Conservation (phyloP, 2,329 filamentous ascomycete genomes). For the Neofusicoccum parvum region DNA sequence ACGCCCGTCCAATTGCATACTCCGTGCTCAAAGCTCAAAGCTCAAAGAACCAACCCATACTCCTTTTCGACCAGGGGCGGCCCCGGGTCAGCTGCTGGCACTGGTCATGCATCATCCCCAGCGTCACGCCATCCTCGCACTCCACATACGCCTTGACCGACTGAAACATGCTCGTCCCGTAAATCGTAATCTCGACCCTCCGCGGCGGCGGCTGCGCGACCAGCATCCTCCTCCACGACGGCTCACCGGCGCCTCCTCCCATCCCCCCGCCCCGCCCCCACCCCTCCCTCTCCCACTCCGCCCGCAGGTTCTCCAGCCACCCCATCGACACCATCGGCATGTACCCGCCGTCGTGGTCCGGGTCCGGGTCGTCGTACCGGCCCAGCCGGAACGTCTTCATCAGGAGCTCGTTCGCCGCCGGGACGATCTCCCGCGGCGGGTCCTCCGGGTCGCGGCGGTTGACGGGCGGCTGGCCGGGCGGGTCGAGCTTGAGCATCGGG, state of each 20-base stretch:
- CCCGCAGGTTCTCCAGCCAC: background rate
- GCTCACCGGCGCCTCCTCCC: background rate
- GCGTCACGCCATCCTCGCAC: conserved; percentile 11
- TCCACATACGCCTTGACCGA: conserved; percentile 8
- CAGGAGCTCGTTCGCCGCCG: conserved; percentile 2
- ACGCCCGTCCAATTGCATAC: no score
- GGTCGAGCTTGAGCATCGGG: background rate
- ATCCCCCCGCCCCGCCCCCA: background rate
- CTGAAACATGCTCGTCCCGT: background rate
- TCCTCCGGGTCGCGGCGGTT: background rate
- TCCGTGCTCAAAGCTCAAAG: background rate
- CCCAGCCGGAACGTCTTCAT: conserved; percentile 7
- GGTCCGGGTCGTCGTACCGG: conserved; percentile 10
- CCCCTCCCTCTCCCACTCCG: background rate
- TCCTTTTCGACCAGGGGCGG: background rate
- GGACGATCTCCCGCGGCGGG: background rate
- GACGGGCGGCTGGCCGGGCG: background rate
- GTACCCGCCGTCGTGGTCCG: conserved; percentile 14
- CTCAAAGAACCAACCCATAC: conserved; percentile 20
- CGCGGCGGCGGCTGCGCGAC: conserved; percentile 18
- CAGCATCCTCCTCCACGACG: conserved; percentile 14
- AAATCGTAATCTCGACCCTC: conserved; percentile 11
- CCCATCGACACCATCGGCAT: conserved; percentile 19
- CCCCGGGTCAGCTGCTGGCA: background rate
- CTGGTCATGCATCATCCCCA: conserved; percentile 11